Conservation (phyloP, 768 basidiomycete species). For the Xerocomellus chrysenteron region DNA sequence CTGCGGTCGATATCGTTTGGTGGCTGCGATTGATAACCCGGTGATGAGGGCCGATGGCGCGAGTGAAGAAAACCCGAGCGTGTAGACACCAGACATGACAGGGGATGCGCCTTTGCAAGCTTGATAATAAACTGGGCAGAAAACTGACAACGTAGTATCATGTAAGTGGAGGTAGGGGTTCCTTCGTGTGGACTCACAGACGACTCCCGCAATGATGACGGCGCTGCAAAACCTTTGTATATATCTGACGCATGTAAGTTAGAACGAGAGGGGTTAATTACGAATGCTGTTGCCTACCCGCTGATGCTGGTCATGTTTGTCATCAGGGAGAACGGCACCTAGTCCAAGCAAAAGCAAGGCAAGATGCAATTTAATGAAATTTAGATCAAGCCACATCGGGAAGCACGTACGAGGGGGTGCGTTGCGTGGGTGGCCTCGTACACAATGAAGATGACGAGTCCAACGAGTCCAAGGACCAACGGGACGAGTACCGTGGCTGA, state of each 20-base stretch:
- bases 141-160: too few relatives aligned
- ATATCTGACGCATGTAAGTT: too few relatives aligned
- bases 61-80: neutral
- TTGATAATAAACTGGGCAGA: too few relatives aligned
- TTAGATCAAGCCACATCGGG: too few relatives aligned
- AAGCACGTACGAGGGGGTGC: conserved; percentile 12
- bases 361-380: neutral
- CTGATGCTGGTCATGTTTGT: conserved; percentile 2
- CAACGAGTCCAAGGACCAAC: conserved; percentile 35
- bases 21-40: neutral
- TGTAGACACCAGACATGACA: neutral
- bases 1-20: neutral
- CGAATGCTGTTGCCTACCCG: conserved; percentile 10
- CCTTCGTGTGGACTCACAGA: neutral
- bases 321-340: neutral
- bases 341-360: neutral
- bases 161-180: too few relatives aligned
- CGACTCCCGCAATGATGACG: neutral
- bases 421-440: conserved; percentile 35
- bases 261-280: neutral
- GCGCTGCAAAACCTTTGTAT: too few relatives aligned
- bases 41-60: neutral
- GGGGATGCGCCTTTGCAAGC: neutral
- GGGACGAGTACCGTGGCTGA: conserved; percentile 37
- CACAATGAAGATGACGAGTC: conserved; percentile 28